Evolutionary conservation across 177 flowering plant genomes (phyloP).

Genomic region (Vitis hybrid): DNA sequence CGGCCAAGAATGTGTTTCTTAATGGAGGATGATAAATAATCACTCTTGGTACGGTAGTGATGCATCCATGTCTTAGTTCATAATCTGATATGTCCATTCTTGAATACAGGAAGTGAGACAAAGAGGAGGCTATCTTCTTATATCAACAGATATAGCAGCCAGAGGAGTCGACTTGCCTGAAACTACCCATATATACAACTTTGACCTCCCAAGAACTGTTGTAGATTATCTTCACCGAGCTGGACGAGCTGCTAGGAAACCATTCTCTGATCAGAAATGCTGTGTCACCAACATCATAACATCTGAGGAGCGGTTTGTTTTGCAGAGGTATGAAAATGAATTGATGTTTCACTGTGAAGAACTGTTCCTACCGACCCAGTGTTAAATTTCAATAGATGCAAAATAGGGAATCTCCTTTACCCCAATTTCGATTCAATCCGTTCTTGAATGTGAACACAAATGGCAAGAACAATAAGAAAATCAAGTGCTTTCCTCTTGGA

Average conservation of each 20-base stretch:
- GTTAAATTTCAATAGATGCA: too few species aligned
- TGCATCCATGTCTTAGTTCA: neutral
- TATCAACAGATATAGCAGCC: constrained; percentile 90
- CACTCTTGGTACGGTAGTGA: neutral
- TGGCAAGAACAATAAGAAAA: too few species aligned
- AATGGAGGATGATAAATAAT: neutral
- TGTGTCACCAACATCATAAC: constrained; percentile 63
- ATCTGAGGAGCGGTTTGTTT: constrained; percentile 72
- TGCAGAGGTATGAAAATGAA: constrained; percentile 83
- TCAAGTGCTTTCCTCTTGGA: too few species aligned
- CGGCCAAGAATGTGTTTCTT: neutral
- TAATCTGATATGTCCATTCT: neutral
- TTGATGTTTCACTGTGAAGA: constrained; percentile 76
- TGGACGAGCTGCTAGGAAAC: constrained; percentile 86
- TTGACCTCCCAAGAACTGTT: constrained; percentile 82
- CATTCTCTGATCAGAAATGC: constrained; percentile 76
- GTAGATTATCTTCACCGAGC: constrained; percentile 92
- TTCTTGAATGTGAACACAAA: too few species aligned
- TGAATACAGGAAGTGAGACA: constrained; percentile 69
- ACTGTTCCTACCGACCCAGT: neutral
- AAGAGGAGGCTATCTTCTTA: constrained; percentile 65
- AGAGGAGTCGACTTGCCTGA: constrained; percentile 94
- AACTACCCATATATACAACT: constrained; percentile 91
- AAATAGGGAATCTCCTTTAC: too few species aligned
- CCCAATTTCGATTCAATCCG: too few species aligned